Conservation (phyloP, 352 stramenopile genomes). For the Elongisporangium anandrum region DNA sequence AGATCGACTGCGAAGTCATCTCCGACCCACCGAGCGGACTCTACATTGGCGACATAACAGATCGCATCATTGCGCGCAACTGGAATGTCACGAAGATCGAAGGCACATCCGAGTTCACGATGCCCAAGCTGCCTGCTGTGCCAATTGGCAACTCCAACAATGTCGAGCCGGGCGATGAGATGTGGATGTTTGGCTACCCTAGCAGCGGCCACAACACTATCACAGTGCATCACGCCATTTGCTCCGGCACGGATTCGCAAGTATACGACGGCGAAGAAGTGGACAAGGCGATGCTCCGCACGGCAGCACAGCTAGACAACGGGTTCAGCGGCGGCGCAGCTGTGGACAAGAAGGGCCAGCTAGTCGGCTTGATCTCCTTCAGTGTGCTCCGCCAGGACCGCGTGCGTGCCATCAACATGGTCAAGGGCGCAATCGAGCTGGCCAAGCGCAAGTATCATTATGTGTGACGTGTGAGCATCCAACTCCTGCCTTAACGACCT, state of each 20-base stretch:
- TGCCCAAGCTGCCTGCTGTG: constrained; percentile 71
- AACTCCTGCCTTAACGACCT: too few species aligned
- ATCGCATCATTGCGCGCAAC: constrained; percentile 81
- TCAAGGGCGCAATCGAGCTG: constrained; percentile 81
- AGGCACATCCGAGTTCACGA: constrained; percentile 62
- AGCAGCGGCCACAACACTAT: constrained; percentile 88
- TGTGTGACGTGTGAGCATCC: constrained; percentile 20
- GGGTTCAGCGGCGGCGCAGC: constrained; percentile 81
- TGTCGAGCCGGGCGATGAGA: constrained; percentile 82
- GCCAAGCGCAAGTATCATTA: constrained; percentile 78
- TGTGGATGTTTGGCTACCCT: constrained; percentile 90
- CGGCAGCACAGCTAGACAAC: constrained; percentile 81
- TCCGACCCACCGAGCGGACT: constrained; percentile 83
- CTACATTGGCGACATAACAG: constrained; percentile 86
- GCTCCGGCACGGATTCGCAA: constrained; percentile 84
- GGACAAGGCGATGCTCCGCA: constrained; percentile 84
- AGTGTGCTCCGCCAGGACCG: constrained; percentile 82
- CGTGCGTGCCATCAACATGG: constrained; percentile 87
- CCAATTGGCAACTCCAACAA: constrained; percentile 87
- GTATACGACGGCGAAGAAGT: constrained; percentile 83
- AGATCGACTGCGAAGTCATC: constrained; percentile 82
- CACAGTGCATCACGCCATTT: constrained; percentile 88
- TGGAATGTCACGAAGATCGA: constrained; percentile 81
- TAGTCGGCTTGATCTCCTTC: constrained; percentile 86
- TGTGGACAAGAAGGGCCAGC: constrained; percentile 80